phyloP scores from a whole-genome alignment of 495 filamentous ascomycete species.

The Aspergillus nanangensis region DNA sequence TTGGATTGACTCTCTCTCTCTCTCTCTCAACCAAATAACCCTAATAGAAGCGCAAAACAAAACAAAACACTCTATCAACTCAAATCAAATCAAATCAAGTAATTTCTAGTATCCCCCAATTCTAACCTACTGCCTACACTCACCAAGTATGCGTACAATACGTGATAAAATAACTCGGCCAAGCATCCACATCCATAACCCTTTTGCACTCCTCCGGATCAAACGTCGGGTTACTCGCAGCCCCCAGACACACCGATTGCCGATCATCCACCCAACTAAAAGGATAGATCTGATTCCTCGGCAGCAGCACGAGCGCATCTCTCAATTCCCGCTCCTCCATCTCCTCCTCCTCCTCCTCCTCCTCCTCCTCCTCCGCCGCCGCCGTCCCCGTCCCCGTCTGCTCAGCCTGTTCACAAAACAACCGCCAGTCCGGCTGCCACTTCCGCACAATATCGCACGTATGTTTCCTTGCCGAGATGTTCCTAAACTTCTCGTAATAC shows the following conservation, averaged over 20 bases:
- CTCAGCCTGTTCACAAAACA: no score
- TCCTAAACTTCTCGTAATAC: constrained; percentile 5
- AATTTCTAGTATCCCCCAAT: neutral
- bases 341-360: no score
- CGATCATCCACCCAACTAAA: constrained; percentile 18
- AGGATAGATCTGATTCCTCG: constrained; percentile 16
- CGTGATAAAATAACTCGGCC: constrained; percentile 24
- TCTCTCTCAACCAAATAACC: no score
- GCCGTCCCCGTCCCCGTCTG: no score
- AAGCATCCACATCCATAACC: constrained; percentile 15
- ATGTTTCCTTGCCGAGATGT: constrained; percentile 3
- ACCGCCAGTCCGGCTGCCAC: constrained; percentile 6
- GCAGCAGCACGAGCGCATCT: constrained; percentile 12
- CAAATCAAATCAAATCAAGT: neutral
- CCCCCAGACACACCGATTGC: constrained; percentile 9
- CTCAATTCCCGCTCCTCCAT: neutral
- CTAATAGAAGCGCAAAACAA: no score
- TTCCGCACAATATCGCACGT: constrained; percentile 8
- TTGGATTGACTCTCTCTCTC: no score
- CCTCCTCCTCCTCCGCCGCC: no score
- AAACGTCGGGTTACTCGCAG: constrained; percentile 11
- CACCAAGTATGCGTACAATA: constrained; percentile 22
- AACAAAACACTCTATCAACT: no score
- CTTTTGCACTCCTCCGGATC: constrained; percentile 17
- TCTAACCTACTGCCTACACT: neutral